Evolutionary conservation across 2,329 filamentous ascomycete species (phyloP), one percentile per base, ranked within the genome.

Genomic region (Salinomyces thailandicus): DNA sequence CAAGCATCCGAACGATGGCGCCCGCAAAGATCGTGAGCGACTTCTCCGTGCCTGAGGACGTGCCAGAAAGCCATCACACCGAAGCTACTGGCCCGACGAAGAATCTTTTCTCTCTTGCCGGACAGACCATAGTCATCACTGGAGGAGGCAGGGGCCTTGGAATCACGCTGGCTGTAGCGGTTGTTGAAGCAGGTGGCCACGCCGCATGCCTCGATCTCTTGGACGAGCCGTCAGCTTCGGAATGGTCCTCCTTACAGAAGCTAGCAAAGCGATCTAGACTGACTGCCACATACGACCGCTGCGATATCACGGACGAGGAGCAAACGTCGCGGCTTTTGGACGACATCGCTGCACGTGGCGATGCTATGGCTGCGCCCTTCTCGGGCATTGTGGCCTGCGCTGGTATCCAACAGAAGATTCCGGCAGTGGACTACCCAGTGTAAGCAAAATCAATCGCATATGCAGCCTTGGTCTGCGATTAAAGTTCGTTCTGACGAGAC

Each of bases 121-220:
- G 44, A 12, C 46, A 45, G 16, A 51, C 49, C 5, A 43, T 53
- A 19, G 47, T 47, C 5, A 47, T 55, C 24, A 55, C 53, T 15
- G 53, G 53, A 12, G 53, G 48, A 9, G 53, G 50, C 4, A 38
- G 52, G 28, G 53, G 53, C 5, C 39, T 57, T 9, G 53, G 53
- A 0, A 45, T 57, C 16, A 50, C 52, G 11, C 43, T 57, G 19
- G 53, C 50, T 12, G 47, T 49, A 32, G 53, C 48, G 1, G 40
- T 53, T 3, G 42, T 50, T 5, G 53, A 56, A 41, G 52, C 49
- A 5, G 53, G 53, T 6, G 52, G 45, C 17, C 38, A 47, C 26
- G 51, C 54, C 5, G 52, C 51, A 13, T 52, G 52, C 34, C 39
- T 56, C 13, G 52, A 54, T 28, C 37, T 49, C 12, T 68, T 80